Conservation (phyloP, 148 eudicot genomes). For the Fagopyrum esculentum region DNA sequence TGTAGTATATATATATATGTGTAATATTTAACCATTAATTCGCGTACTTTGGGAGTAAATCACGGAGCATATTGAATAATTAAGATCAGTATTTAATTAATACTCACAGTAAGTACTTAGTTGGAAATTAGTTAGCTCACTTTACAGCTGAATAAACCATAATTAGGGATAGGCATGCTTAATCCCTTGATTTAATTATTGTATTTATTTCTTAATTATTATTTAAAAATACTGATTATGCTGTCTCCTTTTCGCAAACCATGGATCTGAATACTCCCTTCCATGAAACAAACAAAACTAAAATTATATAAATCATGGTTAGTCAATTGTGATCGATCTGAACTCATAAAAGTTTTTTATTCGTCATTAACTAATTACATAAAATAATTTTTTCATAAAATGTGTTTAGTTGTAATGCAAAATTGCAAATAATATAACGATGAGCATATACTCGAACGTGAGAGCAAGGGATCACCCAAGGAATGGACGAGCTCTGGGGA, state of each 20-base stretch:
- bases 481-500: too few species aligned
- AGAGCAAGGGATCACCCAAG: too few species aligned
- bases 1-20: too few species aligned
- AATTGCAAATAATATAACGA: too few species aligned
- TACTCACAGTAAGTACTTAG: background rate
- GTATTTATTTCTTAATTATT: background rate
- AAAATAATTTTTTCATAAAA: too few species aligned
- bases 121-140: background rate
- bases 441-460: too few species aligned
- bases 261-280: background rate
- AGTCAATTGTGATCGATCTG: background rate
- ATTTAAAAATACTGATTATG: background rate
- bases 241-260: conserved; percentile 5
- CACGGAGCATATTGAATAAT: background rate
- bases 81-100: background rate
- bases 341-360: background rate
- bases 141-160: background rate
- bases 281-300: background rate
- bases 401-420: too few species aligned
- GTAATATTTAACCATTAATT: background rate
- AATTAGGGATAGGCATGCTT: conserved; percentile 1
- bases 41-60: background rate
- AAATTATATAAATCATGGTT: background rate
- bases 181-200: background rate
- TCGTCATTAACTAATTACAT: background rate